Conservation (phyloP, 495 filamentous ascomycete species). For the Penicillium pancosmium region DNA sequence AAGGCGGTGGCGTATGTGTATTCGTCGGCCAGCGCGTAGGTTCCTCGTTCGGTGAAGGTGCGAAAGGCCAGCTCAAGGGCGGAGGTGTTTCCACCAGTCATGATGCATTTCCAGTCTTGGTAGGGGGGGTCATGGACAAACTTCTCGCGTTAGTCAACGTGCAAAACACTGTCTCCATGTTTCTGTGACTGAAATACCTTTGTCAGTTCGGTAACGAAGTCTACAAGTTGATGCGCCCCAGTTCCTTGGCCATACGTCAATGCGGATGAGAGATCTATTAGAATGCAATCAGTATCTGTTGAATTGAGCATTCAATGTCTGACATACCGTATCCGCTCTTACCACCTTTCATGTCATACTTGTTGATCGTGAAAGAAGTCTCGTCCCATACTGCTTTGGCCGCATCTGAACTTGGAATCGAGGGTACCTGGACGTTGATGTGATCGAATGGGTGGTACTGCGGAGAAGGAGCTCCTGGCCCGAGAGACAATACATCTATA, state of each 20-base stretch:
- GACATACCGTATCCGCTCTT: slow-evolving; percentile 1
- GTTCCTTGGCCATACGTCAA: slow-evolving; percentile 19
- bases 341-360: slow-evolving; percentile 13
- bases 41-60: slow-evolving; percentile 67
- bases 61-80: slow-evolving; percentile 76
- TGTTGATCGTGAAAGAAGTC: no score
- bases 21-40: slow-evolving; percentile 79
- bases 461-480: slow-evolving; percentile 12
- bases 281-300: no score
- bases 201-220: slow-evolving; percentile 21
- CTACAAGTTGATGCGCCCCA: slow-evolving; percentile 19
- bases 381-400: no score
- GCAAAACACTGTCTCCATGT: no score
- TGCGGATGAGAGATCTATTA: no score
- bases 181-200: slow-evolving; percentile 55
- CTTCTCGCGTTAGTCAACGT: not conserved
- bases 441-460: slow-evolving; percentile 16
- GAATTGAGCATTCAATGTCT: not conserved
- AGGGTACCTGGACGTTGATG: slow-evolving; percentile 2
- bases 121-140: slow-evolving; percentile 67
- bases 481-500: slow-evolving; percentile 16
- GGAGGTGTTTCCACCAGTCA: slow-evolving; percentile 78
- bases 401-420: slow-evolving; percentile 5
- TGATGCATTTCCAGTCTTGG: slow-evolving; percentile 76
- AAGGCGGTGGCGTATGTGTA: slow-evolving; percentile 83